phyloP scores from a whole-genome alignment of 768 basidiomycete species.

The Sporobolomyces roseus region DNA sequence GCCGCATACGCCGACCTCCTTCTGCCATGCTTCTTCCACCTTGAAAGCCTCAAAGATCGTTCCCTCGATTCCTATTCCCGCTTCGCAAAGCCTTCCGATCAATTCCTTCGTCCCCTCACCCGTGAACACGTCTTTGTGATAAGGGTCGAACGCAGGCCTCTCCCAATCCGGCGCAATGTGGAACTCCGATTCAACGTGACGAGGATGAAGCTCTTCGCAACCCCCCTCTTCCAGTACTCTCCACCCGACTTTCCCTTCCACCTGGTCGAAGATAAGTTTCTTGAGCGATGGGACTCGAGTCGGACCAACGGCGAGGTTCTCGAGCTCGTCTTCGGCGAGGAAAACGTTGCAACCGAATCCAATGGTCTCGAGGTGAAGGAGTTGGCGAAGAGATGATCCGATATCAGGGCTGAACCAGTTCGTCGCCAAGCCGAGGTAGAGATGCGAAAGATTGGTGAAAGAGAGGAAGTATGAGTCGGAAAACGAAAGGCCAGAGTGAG shows the following conservation, averaged over 20 bases:
- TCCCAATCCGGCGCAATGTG: background rate
- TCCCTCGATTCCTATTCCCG: conserved; percentile 7
- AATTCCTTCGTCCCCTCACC: background rate
- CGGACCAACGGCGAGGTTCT: background rate
- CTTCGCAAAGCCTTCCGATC: no score
- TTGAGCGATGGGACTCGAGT: background rate
- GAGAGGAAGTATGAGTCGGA: conserved; percentile 1
- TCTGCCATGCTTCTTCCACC: no score
- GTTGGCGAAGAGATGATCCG: background rate
- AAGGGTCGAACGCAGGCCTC: background rate
- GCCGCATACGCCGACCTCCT: no score
- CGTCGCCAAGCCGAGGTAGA: conserved; percentile 19
- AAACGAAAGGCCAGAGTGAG: background rate
- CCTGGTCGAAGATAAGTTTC: conserved; percentile 7
- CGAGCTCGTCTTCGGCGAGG: background rate
- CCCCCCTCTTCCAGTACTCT: background rate
- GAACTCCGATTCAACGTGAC: background rate
- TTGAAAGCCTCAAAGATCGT: background rate
- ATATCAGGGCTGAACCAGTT: background rate
- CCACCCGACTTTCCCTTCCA: conserved; percentile 12
- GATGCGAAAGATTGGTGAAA: background rate
- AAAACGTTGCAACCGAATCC: conserved; percentile 10
- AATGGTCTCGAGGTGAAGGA: background rate
- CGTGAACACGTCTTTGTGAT: background rate
- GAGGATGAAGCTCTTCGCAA: background rate